Evolutionary conservation across 257 asterid species (phyloP).

Genomic region (Nicotiana otophora): DNA sequence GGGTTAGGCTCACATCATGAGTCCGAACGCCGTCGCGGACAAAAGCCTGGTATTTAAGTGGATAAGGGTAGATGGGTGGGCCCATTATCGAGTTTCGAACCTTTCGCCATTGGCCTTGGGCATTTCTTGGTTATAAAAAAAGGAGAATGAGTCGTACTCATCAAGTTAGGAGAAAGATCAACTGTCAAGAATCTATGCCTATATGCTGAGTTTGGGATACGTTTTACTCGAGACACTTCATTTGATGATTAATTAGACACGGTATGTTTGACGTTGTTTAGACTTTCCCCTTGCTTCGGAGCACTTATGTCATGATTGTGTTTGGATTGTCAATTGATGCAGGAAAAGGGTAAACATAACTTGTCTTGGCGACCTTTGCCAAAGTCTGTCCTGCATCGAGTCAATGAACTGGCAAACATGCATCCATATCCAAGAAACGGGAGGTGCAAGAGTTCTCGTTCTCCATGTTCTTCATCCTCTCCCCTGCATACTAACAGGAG

Average conservation of each 20-base stretch:
- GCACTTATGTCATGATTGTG: neutral
- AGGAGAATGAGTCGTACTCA: neutral
- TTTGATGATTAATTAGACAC: neutral
- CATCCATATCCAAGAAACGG: conserved; percentile 78
- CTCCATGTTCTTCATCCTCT: conserved; percentile 26
- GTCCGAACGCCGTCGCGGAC: too few relatives aligned
- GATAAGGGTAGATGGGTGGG: too few relatives aligned
- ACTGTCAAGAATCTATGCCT: neutral
- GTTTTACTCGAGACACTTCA: neutral
- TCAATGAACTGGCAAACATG: conserved; percentile 59
- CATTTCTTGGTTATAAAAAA: too few relatives aligned
- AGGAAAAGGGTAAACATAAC: conserved; percentile 71
- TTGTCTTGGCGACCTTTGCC: conserved; percentile 95
- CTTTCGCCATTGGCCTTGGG: too few relatives aligned
- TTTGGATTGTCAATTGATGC: conserved; percentile 19
- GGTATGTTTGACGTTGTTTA: neutral
- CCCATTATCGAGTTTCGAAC: too few relatives aligned
- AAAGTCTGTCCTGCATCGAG: conserved; percentile 61
- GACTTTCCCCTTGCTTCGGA: neutral
- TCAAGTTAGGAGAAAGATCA: neutral
- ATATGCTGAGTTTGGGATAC: neutral
- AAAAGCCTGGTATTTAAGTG: too few relatives aligned
- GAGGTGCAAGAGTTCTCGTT: conserved; percentile 34
- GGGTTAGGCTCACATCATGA: too few relatives aligned
- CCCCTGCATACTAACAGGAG: neutral